A percentile compares a stretch with the other conserved stretches of the same genome.
Conservation (phyloP, 306 rosid species). For the Ormosia emarginata region DNA sequence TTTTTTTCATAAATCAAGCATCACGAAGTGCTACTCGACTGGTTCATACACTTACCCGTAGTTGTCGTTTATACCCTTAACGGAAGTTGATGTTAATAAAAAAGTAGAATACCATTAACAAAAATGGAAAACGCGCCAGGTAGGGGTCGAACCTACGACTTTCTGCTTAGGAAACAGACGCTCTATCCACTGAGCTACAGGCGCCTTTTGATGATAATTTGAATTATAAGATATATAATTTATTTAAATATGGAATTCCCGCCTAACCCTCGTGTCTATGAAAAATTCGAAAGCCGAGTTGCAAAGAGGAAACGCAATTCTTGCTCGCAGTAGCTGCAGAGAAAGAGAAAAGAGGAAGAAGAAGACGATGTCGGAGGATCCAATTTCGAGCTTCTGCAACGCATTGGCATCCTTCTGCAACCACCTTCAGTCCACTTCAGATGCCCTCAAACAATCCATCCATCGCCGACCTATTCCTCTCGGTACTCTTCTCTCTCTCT, state of each 20-base stretch:
- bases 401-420: conserved; percentile 62
- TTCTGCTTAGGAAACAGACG: conserved; percentile 76
- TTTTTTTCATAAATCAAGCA: too few species aligned
- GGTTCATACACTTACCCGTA: too few species aligned
- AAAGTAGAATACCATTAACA: background rate
- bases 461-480: conserved; percentile 89
- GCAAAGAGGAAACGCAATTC: background rate
- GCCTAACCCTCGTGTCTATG: background rate
- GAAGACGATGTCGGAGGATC: conserved; percentile 51
- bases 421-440: conserved; percentile 62
- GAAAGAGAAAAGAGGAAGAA: background rate
- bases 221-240: too few species aligned
- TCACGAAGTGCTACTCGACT: too few species aligned
- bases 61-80: too few species aligned
- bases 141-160: conserved; percentile 69
- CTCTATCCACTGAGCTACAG: conserved; percentile 85
- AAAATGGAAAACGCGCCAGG: conserved; percentile 33
- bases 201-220: background rate
- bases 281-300: background rate
- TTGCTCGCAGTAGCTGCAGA: background rate
- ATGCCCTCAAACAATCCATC: conserved; percentile 75
- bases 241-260: background rate
- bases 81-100: background rate
- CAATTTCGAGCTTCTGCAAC: conserved; percentile 53
- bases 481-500: conserved; percentile 28